Base-by-base conservation (phyloP, 345 rosid genomes). In the Camelina neglecta region DNA sequence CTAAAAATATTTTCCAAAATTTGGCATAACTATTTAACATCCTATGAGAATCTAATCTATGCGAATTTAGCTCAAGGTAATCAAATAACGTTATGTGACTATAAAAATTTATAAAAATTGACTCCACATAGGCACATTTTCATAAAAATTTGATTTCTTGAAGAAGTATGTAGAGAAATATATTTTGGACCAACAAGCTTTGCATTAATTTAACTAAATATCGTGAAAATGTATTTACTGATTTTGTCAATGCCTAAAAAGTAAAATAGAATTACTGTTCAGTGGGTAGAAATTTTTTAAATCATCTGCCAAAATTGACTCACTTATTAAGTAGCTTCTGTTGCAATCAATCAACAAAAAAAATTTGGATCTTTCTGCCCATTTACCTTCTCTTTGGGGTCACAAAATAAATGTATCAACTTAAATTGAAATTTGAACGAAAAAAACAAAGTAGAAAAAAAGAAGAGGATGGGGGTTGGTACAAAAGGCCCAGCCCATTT, bases 401-500 rank as follows among this genome's bases (percentile, higher is more conserved):
- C 55, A 42, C 15, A 36, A 54, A 44, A 62, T 62, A 51, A 76
- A 60, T 69, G 69, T 23, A 62, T 36, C 10, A 33, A 18, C 16
- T 41, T 48, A 12, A 12, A 56, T 57, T 18, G 10, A 56, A 65
- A 21, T 65, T 56, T 39, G 74, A 50, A 16, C 16, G 60, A 20
- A 39, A 29, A 53, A 60, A 67, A 24, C 26, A 24, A 7, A 60
- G 2, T 67, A 47, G 21, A 18, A 42, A 13, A 16, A 67, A 26
- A 59, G 67, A 12, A 51, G 23, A 33, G 35, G 16, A 50, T 48
- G 49, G 64, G 57, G 64, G 49, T n/a, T 57, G n/a, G 60, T 71
- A 48, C 35, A 21, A 39, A 7, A 69, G 75, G 76, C 76, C 75
- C 72, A 56, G 61, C 76, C 81, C 76, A 77, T 63, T 77, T 77